A percentile compares a stretch with the other conserved stretches of the same genome.
Evolutionary conservation across 2,329 filamentous ascomycete species (phyloP).

Genomic region (Neocatenulostroma microsporum): DNA sequence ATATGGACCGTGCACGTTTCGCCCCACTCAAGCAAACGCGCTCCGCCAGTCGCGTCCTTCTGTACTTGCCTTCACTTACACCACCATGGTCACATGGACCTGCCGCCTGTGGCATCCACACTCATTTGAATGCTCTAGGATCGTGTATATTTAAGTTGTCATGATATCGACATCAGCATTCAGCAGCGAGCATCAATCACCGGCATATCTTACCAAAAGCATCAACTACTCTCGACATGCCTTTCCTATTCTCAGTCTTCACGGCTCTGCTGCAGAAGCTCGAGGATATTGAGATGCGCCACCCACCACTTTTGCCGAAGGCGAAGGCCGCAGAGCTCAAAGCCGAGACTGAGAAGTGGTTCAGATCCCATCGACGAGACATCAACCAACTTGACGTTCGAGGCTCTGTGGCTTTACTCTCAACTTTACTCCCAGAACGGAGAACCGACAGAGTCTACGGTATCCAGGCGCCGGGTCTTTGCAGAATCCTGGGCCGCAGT

Average conservation of each 20-base stretch:
- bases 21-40: too few relatives aligned
- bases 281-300: constrained; percentile 42
- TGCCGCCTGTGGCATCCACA: too few relatives aligned
- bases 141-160: too few relatives aligned
- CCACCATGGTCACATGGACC: too few relatives aligned
- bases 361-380: constrained; percentile 50
- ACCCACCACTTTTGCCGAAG: constrained; percentile 32
- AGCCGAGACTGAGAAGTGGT: constrained; percentile 57
- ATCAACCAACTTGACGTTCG: constrained; percentile 53
- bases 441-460: constrained; percentile 71
- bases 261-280: constrained; percentile 67
- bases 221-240: too few relatives aligned
- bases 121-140: too few relatives aligned
- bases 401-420: constrained; percentile 56
- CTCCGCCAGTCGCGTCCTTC: too few relatives aligned
- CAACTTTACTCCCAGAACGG: constrained; percentile 66
- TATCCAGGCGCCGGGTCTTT: constrained; percentile 55
- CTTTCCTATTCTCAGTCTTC: constrained; percentile 60
- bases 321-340: constrained; percentile 21
- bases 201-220: too few relatives aligned
- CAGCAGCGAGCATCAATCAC: too few relatives aligned
- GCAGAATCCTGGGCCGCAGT: constrained; percentile 59
- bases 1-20: too few relatives aligned
- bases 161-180: too few relatives aligned
- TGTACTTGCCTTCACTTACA: too few relatives aligned